Evolutionary conservation across 2,329 filamentous ascomycete species (phyloP).

Genomic region (Aulographum hederae): DNA sequence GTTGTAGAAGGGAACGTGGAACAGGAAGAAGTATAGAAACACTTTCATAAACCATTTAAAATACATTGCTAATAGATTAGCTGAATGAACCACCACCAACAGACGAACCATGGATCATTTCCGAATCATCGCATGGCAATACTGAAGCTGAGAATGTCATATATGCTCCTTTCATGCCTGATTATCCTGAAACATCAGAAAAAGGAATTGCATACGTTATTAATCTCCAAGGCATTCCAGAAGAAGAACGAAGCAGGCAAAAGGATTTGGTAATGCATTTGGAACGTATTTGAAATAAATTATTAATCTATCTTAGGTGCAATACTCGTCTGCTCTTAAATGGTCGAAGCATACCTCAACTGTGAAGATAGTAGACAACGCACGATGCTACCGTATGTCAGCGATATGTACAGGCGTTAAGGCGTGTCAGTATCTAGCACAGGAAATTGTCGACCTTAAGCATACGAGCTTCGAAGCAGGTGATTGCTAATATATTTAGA

Average conservation of each 20-base stretch:
- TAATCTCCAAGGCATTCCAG: neutral
- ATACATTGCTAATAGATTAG: neutral
- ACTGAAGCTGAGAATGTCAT: neutral
- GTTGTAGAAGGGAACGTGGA: neutral
- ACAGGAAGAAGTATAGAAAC: neutral
- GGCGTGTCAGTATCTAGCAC: neutral
- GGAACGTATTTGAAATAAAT: neutral
- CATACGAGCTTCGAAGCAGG: neutral
- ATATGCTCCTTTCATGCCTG: neutral
- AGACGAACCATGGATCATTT: neutral
- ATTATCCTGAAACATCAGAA: slow-evolving; percentile 1
- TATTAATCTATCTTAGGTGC: neutral
- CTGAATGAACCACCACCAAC: neutral
- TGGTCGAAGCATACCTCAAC: neutral
- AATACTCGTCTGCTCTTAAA: neutral
- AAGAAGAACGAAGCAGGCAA: neutral
- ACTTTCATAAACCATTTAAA: neutral
- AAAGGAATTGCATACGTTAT: neutral
- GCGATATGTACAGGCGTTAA: neutral
- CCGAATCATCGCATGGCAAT: neutral
- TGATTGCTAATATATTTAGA: neutral
- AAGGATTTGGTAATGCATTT: neutral
- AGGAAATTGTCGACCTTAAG: neutral
- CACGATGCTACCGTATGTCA: neutral
- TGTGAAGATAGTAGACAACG: neutral